These are phyloP conservation scores for Tuber calosporum DNA, from an alignment of 495 filamentous ascomycete genomes.

Conservation along the genomic window DNA sequence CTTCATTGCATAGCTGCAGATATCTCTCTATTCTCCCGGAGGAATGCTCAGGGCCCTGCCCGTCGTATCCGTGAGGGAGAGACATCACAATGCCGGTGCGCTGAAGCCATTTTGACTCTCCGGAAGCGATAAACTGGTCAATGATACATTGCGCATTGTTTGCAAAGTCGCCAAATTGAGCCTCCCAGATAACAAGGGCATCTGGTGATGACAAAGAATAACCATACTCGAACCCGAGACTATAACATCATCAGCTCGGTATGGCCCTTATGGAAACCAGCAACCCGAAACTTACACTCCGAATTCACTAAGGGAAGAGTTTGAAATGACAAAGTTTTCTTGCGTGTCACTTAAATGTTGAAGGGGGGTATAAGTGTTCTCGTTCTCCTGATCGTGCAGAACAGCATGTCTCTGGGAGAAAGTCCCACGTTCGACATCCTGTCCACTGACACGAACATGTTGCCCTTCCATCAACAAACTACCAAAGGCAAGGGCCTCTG, in stretches of 20 bases:
- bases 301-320: slow-evolving; percentile 94
- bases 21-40: slow-evolving; percentile 96
- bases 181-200: slow-evolving; percentile 97
- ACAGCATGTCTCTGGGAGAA: slow-evolving; percentile 98
- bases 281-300: slow-evolving; percentile 55
- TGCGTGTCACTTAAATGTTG: slow-evolving; percentile 82
- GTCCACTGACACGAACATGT: slow-evolving; percentile 92
- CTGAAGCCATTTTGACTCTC: slow-evolving; percentile 97
- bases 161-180: slow-evolving; percentile 98
- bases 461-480: slow-evolving; percentile 83
- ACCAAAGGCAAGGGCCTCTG: slow-evolving; percentile 92
- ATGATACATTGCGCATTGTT: slow-evolving; percentile 99
- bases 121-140: slow-evolving; percentile 96
- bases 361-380: slow-evolving; percentile 85
- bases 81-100: slow-evolving; percentile 90
- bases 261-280: slow-evolving; percentile 8
- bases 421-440: slow-evolving; percentile 98
- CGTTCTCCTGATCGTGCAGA: slow-evolving; percentile 91
- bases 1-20: slow-evolving; percentile 95
- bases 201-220: slow-evolving; percentile 96
- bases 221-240: slow-evolving; percentile 95
- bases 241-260: slow-evolving; percentile 42
- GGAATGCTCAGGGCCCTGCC: slow-evolving; percentile 96
- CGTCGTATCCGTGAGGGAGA: slow-evolving; percentile 94
- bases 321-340: slow-evolving; percentile 89